A percentile compares a stretch with the other conserved stretches of the same genome.
Conservation (phyloP, 1,284 basidiomycete species). For the Tilletia walkeri region DNA sequence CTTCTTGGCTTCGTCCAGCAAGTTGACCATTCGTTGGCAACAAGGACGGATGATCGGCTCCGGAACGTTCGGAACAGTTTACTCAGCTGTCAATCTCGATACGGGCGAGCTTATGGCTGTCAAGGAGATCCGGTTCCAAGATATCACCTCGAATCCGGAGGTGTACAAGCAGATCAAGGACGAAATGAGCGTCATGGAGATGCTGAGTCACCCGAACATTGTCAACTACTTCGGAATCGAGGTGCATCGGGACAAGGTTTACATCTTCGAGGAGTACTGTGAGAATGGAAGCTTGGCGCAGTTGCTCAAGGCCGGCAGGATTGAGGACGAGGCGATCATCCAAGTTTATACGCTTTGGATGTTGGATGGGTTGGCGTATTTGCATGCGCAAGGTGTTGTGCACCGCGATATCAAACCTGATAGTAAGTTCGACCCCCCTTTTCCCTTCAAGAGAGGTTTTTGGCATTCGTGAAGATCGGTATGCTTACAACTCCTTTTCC, state of each 20-base stretch:
- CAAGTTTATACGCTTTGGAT: slow-evolving; percentile 97
- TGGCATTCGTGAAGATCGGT: background rate
- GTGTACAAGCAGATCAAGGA: slow-evolving; percentile 86
- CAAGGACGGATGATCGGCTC: slow-evolving; percentile 96
- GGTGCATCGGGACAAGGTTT: slow-evolving; percentile 97
- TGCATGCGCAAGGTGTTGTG: slow-evolving; percentile 87
- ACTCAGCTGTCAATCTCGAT: slow-evolving; percentile 94
- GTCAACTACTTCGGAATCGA: slow-evolving; percentile 99
- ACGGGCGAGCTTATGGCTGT: slow-evolving; percentile 97
- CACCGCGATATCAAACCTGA: slow-evolving; percentile 99
- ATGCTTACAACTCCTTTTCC: background rate
- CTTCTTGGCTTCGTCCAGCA: slow-evolving; percentile 69
- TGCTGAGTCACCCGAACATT: slow-evolving; percentile 95
- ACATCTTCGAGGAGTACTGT: slow-evolving; percentile 99
- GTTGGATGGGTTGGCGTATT: slow-evolving; percentile 87
- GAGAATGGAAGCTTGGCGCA: slow-evolving; percentile 90
- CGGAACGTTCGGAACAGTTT: slow-evolving; percentile 88
- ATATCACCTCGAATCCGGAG: slow-evolving; percentile 66
- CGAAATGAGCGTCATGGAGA: slow-evolving; percentile 97
- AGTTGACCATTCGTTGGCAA: slow-evolving; percentile 96
- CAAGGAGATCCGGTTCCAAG: slow-evolving; percentile 98
- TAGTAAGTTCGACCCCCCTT: slow-evolving; percentile 66
- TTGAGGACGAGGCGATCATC: slow-evolving; percentile 94
- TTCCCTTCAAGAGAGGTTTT: background rate
- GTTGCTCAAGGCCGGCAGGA: slow-evolving; percentile 85